phyloP scores from a whole-genome alignment of 1,284 basidiomycete genomes.

The Moesziomyces globuligerus region DNA sequence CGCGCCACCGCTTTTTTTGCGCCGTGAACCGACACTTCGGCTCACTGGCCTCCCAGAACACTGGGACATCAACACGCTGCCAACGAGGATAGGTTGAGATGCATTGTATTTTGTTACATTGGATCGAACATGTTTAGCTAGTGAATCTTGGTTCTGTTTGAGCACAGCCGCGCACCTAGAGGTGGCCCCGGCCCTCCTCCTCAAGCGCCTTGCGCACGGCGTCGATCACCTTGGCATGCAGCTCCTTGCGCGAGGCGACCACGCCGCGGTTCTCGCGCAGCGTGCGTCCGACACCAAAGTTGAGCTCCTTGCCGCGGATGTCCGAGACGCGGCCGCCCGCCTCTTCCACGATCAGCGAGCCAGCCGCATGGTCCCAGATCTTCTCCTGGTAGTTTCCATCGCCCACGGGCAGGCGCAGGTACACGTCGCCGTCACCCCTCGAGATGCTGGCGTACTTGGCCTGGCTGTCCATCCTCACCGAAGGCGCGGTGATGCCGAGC shows the following conservation, averaged over 20 bases:
- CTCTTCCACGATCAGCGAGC: conserved; percentile 84
- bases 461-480: conserved; percentile 95
- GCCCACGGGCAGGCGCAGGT: conserved; percentile 86
- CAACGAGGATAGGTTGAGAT: too few species aligned
- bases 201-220: conserved; percentile 78
- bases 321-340: conserved; percentile 88
- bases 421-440: conserved; percentile 86
- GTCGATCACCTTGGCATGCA: conserved; percentile 77
- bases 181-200: conserved; percentile 69
- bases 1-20: too few species aligned
- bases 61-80: too few species aligned
- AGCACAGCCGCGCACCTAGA: conserved; percentile 4
- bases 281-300: conserved; percentile 88
- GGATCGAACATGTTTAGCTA: too few species aligned
- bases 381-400: conserved; percentile 84
- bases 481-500: conserved; percentile 75
- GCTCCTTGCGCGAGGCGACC: conserved; percentile 77
- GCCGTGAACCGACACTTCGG: too few species aligned
- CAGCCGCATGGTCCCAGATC: conserved; percentile 96
- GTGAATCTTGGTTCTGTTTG: neutral
- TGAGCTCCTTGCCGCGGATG: conserved; percentile 79
- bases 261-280: conserved; percentile 88
- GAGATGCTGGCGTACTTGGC: conserved; percentile 92
- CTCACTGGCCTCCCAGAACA: too few species aligned
- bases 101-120: too few species aligned